Evolutionary conservation across 1,284 basidiomycete genomes (phyloP), one percentile per base, ranked within the genome.

Genomic region (Volvariella surrecta): DNA sequence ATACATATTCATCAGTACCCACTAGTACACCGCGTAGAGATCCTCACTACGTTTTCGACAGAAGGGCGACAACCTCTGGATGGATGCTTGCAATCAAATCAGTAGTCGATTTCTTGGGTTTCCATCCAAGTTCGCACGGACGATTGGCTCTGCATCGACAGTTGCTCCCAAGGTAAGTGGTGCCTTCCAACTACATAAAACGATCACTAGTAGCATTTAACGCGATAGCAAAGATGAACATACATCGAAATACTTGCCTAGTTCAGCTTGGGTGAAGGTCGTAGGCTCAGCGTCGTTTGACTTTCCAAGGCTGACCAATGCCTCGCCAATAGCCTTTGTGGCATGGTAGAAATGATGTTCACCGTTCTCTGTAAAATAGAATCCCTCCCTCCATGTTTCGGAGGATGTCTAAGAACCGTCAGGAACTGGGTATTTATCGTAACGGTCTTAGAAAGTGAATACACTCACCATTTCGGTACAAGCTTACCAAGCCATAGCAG

Each of bases 71-170:
- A 0, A 70, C 61, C 45, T 77, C 73, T 1, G 54, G 53, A 50
- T 55, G 58, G 22, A 79, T 60, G 50, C 69, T 70, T 3, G 57
- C 64, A 35, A 74, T 48, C 45, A 79, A 54, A 46, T 79, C 74
- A 8, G 57, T 55, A 1, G 62, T 70, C 2, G 63, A 65, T 45
- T 70, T 59, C 22, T 51, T 63, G 1, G 76, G 73, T 40, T 67
- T 66, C 76, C 78, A 80, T 0, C 81, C 80, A 38, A 84, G 63
- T 2, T 62, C 57, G 43, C 70, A 68, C 2, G 68, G 69, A n/a
- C 73, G 62, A 46, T 67, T 73, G 1, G 67, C 70, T 18, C 59
- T 62, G 48, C 67, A 70, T 22, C 73, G 70, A 11, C 74, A 71
- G 57, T 82, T 80, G 1, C 67, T 58, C 4, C 78, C 79, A 18